Percentiles rank a stretch among this genome's conserved stretches.
Conservation (phyloP, 257 asterid genomes). For the Jasminum sambac region DNA sequence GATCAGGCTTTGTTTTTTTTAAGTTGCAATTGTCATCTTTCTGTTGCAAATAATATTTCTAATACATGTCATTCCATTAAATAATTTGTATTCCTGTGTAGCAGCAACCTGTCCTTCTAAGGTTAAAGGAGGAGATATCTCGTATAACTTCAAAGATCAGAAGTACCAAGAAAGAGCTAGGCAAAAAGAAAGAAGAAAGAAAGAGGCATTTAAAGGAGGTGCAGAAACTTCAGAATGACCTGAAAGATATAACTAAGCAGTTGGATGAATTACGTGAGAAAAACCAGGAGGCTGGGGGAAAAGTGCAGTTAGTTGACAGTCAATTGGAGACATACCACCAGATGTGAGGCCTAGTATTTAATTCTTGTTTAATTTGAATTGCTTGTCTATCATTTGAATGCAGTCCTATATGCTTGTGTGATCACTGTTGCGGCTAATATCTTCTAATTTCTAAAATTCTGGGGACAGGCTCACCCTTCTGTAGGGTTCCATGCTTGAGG, state of each 20-base stretch:
- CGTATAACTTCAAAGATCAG: constrained; percentile 76
- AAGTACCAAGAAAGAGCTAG: constrained; percentile 72
- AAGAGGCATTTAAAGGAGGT: constrained; percentile 66
- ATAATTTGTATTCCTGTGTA: constrained; percentile 18
- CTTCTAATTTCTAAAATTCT: background rate
- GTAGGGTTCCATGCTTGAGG: too few relatives aligned
- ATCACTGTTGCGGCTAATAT: background rate
- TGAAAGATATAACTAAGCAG: constrained; percentile 69
- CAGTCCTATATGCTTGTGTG: constrained; percentile 13
- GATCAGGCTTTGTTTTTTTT: constrained; percentile 16
- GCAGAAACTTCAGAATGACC: constrained; percentile 78
- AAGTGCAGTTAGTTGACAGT: constrained; percentile 92
- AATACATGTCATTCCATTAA: constrained; percentile 7
- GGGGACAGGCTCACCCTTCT: too few relatives aligned
- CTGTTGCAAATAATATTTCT: constrained; percentile 8
- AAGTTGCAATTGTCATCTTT: constrained; percentile 14
- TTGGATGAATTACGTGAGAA: constrained; percentile 78
- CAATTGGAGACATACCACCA: constrained; percentile 89
- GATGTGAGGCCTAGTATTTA: constrained; percentile 59
- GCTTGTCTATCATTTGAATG: constrained; percentile 17
- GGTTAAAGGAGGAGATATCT: constrained; percentile 78
- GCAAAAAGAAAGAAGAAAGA: constrained; percentile 77
- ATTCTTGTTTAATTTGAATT: constrained; percentile 14
- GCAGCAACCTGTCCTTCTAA: constrained; percentile 96
- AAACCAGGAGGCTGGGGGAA: constrained; percentile 82